Conservation (phyloP, 2,329 filamentous ascomycete species). For the Trichoderma sp. region DNA sequence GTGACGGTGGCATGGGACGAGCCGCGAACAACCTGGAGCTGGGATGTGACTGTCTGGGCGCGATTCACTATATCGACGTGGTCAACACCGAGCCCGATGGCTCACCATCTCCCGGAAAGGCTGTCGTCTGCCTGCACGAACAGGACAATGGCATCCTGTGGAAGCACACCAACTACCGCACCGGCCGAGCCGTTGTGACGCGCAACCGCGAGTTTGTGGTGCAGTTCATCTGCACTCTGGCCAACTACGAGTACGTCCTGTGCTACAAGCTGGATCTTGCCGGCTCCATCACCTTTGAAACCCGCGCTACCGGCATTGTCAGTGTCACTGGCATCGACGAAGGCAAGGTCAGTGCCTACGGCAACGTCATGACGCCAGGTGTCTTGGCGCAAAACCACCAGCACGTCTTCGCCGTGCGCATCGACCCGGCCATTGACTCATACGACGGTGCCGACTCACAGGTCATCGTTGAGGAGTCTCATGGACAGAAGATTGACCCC, state of each 20-base stretch:
- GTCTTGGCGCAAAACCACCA: constrained; percentile 69
- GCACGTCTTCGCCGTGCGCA: constrained; percentile 64
- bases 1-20: constrained; percentile 65
- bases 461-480: constrained; percentile 43
- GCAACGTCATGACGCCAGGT: constrained; percentile 62
- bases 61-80: constrained; percentile 63
- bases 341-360: constrained; percentile 51
- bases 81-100: constrained; percentile 54
- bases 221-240: constrained; percentile 67
- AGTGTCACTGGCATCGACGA: constrained; percentile 59
- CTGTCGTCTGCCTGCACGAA: constrained; percentile 68
- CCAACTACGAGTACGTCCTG: constrained; percentile 66
- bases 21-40: constrained; percentile 66
- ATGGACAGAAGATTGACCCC: constrained; percentile 41
- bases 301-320: constrained; percentile 64
- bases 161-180: constrained; percentile 72
- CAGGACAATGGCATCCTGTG: constrained; percentile 68
- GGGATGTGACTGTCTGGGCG: constrained; percentile 69
- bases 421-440: constrained; percentile 62
- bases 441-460: constrained; percentile 48
- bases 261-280: constrained; percentile 58
- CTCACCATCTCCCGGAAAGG: constrained; percentile 49
- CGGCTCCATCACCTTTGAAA: constrained; percentile 60
- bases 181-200: constrained; percentile 57
- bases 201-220: constrained; percentile 62